Evolutionary conservation across 257 asterid species (phyloP), one percentile per base, ranked within the genome.

Genomic region (Capsicum pubescens): DNA sequence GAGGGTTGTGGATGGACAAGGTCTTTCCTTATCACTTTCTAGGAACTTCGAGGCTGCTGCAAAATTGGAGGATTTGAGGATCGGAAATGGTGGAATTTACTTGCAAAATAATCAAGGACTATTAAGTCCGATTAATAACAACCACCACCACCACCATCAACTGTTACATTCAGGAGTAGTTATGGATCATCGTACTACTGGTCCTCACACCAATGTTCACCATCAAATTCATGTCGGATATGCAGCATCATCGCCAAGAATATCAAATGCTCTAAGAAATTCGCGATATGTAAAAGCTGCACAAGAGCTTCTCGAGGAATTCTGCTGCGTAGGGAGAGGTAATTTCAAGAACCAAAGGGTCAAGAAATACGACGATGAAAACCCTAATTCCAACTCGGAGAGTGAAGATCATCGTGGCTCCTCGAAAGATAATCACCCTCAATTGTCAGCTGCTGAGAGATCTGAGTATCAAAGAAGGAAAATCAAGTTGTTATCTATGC

Each of bases 291-390:
- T 87, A 84, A 92, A 85, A 84, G 88, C 94, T 21, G 89, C 93
- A 0, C 94, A 93, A 71, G 95, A 93, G 82, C 81, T 95, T 83
- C 60, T 93, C 59, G 91, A 88, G 39, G 97, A 95, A 78, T 91
- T 95, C 48, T 95, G 98, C 90, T 91, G 92, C 44, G 97, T 93
- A 3, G 93, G 93, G 21, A 91, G 88, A 64, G 98, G 93, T 66
- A 88, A 89, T 26, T 74, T 89, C 77, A 88, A 81, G 84, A 86
- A 82, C 3, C 79, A 87, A 48, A 91, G 60, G 21, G n/a, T 60
- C 13, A 91, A 85, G 66, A 85, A 80, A 21, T 85, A 64, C 17
- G 90, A 86, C 0, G 86, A 83, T 5, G 90, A 77, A 91, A 93
- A 92, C 97, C 97, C 97, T 93, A 94, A 90, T 84, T 79, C 90